These are phyloP conservation scores for Daedalea quercina DNA, from an alignment of 768 basidiomycete genomes.

Conservation along the genomic window DNA sequence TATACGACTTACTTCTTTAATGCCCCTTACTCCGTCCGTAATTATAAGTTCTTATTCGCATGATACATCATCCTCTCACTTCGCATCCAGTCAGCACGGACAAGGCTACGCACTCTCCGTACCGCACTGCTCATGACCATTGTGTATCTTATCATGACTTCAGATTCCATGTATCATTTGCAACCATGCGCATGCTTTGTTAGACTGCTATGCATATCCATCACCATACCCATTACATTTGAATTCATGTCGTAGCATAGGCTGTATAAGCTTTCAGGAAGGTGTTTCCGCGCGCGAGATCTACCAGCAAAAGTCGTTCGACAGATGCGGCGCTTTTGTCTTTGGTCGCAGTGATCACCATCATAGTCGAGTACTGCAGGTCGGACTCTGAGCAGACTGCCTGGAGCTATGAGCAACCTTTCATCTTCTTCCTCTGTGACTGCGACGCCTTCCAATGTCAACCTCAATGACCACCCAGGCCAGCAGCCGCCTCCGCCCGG, in stretches of 20 bases:
- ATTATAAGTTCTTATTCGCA: background rate
- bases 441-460: constrained; percentile 17
- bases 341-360: background rate
- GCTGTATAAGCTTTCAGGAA: no score
- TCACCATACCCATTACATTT: background rate
- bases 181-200: background rate
- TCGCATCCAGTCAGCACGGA: background rate
- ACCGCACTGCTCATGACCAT: background rate
- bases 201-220: background rate
- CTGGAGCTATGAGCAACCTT: constrained; percentile 12
- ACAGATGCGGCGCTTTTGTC: background rate
- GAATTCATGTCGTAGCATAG: background rate
- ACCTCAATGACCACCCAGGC: constrained; percentile 7
- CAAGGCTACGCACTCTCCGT: background rate
- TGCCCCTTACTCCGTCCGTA: background rate
- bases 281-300: no score
- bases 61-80: background rate
- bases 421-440: constrained; percentile 19
- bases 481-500: background rate
- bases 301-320: no score
- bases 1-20: background rate
- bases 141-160: background rate
- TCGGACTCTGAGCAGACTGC: background rate
- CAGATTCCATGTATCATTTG: background rate
- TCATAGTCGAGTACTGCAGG: background rate